Evolutionary conservation across 1,284 basidiomycete genomes (phyloP), one percentile per base, ranked within the genome.

Genomic region (Stygiomarasmius scandens): DNA sequence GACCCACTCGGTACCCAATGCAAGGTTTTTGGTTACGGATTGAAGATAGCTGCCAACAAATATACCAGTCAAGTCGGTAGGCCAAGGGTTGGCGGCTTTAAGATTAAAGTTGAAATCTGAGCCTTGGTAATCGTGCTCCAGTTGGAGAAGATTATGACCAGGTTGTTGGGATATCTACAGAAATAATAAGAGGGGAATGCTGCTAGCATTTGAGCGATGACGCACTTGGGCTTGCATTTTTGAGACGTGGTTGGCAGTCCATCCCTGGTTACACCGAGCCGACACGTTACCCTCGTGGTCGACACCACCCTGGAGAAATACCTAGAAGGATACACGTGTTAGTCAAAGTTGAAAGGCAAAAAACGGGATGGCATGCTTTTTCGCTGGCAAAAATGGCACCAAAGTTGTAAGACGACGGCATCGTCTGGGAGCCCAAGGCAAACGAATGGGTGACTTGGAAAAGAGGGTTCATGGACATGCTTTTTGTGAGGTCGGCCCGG

Each of bases 381-480:
- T 89, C 83, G 69, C 90, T 96, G 19, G 93, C 96, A 75, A 91
- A 98, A 51, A 98, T 86, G 19, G 95, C 94, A 58, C 92, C 93
- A 74, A 99, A 98, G 74, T 94, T 96, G 78, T 99, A 99, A 45
- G 89, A 89, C 24, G 92, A 80, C 10, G 90, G 79, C 29, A 84
- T 73, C 41, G 87, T 85, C 71, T 92, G 85, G 59, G 91, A 91
- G 29, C 92, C 94, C 60, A 96, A 77, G 56, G 89, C 82, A 77
- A 99, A 98, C 43, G 95, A 93, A 74, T 99, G 97, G 59, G 95
- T 96, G 69, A 98, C 92, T 80, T 98, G 96, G 86, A 99, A 99
- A 56, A 93, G 89, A 29, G 97, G 97, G 75, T 89, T 95, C 72
- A 92, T 84, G 56, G 94, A 97, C 65, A 99, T 81, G 64, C 86